Conservation (phyloP, 2,329 filamentous ascomycete species). For the Colletotrichum tanaceti region DNA sequence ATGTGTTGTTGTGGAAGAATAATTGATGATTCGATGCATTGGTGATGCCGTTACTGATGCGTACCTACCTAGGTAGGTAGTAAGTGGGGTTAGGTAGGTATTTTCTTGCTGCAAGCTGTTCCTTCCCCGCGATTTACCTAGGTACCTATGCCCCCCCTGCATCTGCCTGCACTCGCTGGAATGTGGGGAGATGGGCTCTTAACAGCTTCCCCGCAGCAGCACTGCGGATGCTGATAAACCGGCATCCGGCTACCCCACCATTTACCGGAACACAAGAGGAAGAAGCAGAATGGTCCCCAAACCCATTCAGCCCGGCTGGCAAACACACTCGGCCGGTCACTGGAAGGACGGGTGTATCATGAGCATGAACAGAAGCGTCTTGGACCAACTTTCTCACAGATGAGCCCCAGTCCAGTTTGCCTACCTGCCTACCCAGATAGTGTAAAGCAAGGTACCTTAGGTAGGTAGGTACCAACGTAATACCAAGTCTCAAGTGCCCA, state of each 20-base stretch:
- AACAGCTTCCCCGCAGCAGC: neutral
- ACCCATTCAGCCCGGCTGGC: neutral
- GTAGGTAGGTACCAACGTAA: neutral
- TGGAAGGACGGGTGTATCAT: neutral
- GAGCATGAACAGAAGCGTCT: neutral
- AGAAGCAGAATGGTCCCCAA: neutral
- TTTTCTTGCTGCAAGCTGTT: neutral
- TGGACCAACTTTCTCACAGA: neutral
- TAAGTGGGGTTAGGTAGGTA: too few relatives aligned
- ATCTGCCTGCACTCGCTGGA: neutral
- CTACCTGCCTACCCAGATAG: too few relatives aligned
- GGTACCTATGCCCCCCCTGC: too few relatives aligned
- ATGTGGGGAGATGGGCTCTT: neutral
- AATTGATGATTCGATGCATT: neutral
- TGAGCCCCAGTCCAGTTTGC: neutral
- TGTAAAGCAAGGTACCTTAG: too few relatives aligned
- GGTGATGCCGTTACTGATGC: neutral
- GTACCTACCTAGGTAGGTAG: too few relatives aligned
- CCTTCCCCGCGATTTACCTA: too few relatives aligned
- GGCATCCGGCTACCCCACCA: neutral
- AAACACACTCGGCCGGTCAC: neutral
- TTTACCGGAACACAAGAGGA: neutral
- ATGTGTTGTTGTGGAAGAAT: too few relatives aligned
- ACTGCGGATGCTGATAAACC: neutral
- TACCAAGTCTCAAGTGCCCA: conserved; percentile 1